Conservation (phyloP, 2,329 filamentous ascomycete genomes). For the Penicillium sp. region DNA sequence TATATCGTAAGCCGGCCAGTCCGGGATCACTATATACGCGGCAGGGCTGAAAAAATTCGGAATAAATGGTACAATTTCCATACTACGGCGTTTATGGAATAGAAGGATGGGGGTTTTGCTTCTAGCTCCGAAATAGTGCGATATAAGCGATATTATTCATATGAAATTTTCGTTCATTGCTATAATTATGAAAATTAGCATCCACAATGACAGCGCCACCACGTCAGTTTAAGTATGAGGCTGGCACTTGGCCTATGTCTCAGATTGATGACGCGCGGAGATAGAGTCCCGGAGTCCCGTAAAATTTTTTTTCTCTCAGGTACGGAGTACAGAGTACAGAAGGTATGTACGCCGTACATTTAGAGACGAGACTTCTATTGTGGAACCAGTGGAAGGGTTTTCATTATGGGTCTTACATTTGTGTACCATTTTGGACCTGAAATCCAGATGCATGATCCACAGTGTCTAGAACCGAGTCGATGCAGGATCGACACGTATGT, state of each 20-base stretch:
- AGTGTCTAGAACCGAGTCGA: background rate
- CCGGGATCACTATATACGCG: too few relatives aligned
- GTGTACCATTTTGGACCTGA: background rate
- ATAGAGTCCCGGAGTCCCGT: background rate
- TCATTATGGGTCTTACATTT: background rate
- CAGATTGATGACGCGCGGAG: slow-evolving; percentile 16
- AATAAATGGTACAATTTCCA: too few relatives aligned
- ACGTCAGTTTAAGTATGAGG: background rate
- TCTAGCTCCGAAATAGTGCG: too few relatives aligned
- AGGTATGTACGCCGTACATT: too few relatives aligned
- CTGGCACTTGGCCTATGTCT: slow-evolving; percentile 19
- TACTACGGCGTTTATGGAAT: too few relatives aligned
- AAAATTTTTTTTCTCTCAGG: too few relatives aligned
- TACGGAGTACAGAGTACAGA: too few relatives aligned
- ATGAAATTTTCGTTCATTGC: background rate
- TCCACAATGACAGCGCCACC: background rate
- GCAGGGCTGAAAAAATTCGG: too few relatives aligned
- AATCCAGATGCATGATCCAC: background rate
- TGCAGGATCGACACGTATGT: background rate
- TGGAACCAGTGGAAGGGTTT: background rate
- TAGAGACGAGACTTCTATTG: background rate
- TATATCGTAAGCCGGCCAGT: too few relatives aligned
- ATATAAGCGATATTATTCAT: background rate
- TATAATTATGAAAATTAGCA: background rate
- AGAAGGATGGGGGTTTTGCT: too few relatives aligned